phyloP scores from a whole-genome alignment of 2,329 filamentous ascomycete genomes.

The Moelleriella libera region DNA sequence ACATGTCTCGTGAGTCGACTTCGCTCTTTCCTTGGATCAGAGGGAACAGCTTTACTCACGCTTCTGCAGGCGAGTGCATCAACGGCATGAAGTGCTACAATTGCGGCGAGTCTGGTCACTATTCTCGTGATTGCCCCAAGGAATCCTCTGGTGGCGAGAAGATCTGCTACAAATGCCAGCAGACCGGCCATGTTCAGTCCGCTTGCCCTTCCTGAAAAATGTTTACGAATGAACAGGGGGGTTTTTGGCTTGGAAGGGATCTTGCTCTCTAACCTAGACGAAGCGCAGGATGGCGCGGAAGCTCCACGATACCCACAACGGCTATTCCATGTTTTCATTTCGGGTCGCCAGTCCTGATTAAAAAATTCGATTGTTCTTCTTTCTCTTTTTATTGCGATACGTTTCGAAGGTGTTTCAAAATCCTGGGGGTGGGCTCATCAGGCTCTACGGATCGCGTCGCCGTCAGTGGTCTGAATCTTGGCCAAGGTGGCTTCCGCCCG shows the following conservation, averaged over 20 bases:
- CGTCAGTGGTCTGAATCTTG: too few relatives aligned
- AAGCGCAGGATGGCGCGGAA: conserved; percentile 23
- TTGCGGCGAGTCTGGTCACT: conserved; percentile 86
- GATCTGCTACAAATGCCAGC: conserved; percentile 94
- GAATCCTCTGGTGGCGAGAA: conserved; percentile 79
- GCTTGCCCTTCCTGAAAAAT: conserved; percentile 63
- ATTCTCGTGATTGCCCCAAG: conserved; percentile 91
- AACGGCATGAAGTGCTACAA: conserved; percentile 99
- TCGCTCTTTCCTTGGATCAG: not conserved
- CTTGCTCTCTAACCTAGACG: conserved; percentile 8
- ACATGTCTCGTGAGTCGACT: conserved; percentile 67
- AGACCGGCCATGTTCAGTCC: conserved; percentile 79
- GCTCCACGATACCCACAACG: conserved; percentile 28
- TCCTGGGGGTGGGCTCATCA: too few relatives aligned
- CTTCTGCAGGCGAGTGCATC: conserved; percentile 64
- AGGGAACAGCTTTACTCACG: conserved; percentile 7
- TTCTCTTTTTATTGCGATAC: conserved; percentile 10
- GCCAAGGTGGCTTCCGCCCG: too few relatives aligned
- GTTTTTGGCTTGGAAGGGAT: conserved; percentile 6
- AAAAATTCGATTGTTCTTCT: conserved; percentile 10
- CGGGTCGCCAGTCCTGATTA: conserved; percentile 2
- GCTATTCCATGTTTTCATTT: not conserved
- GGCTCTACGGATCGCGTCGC: too few relatives aligned
- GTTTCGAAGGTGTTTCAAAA: too few relatives aligned
- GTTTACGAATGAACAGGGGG: conserved; percentile 2